A percentile compares a stretch with the other conserved stretches of the same genome.
phyloP scores from a whole-genome alignment of 2,329 filamentous ascomycete genomes.

The Xylaria sp. region DNA sequence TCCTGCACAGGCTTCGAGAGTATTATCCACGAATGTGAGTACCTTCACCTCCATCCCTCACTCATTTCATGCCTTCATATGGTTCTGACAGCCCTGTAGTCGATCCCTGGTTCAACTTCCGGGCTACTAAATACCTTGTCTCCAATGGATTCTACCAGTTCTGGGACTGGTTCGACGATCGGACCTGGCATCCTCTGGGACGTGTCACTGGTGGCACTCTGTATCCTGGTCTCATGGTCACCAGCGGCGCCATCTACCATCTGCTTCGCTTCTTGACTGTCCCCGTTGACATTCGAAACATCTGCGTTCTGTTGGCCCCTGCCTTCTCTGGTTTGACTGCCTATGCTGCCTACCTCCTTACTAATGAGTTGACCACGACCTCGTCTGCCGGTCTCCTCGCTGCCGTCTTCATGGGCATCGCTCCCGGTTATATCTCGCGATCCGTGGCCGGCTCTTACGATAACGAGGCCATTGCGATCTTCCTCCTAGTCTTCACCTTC shows the following conservation, averaged over 20 bases:
- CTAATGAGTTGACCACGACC: conserved; percentile 94
- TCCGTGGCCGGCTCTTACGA: conserved; percentile 98
- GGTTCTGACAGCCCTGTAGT: conserved; percentile 50
- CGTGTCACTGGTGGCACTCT: conserved; percentile 98
- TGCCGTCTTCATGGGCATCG: conserved; percentile 94
- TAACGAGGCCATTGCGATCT: conserved; percentile 99
- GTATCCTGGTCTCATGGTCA: conserved; percentile 98
- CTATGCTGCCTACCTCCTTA: conserved; percentile 87
- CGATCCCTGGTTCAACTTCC: conserved; percentile 99
- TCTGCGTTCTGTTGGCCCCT: conserved; percentile 93
- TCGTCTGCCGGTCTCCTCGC: conserved; percentile 92
- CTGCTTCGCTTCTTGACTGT: conserved; percentile 80
- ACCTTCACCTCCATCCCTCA: conserved; percentile 14
- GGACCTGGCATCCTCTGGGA: conserved; percentile 98
- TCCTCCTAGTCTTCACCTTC: conserved; percentile 96
- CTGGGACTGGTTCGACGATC: conserved; percentile 99
- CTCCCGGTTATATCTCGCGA: conserved; percentile 94
- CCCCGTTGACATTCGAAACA: conserved; percentile 96
- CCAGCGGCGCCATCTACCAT: conserved; percentile 95
- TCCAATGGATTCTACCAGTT: conserved; percentile 97
- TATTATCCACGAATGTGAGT: conserved; percentile 98
- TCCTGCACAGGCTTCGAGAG: conserved; percentile 74
- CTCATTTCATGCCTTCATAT: background rate
- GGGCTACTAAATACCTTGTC: conserved; percentile 95
- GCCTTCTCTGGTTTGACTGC: conserved; percentile 92